Conservation (phyloP, 2,329 filamentous ascomycete species). For the Emergomyces orientalis region DNA sequence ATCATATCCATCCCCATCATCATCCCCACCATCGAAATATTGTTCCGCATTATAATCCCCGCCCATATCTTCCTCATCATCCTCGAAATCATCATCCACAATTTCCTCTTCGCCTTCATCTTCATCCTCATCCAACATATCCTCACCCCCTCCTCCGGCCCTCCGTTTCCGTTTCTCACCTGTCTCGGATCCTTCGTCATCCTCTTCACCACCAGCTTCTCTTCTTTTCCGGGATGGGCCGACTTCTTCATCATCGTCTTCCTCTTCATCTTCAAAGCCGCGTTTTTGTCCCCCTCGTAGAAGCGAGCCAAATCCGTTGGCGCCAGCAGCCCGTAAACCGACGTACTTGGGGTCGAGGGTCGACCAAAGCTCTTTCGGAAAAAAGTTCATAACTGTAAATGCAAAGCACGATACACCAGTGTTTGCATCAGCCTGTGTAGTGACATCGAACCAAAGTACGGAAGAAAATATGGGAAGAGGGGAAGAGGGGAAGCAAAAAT, state of each 20-base stretch:
- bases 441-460: background rate
- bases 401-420: background rate
- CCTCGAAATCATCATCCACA: conserved; percentile 51
- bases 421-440: background rate
- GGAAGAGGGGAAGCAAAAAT: background rate
- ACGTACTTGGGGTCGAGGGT: conserved; percentile 40
- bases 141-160: conserved; percentile 35
- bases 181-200: conserved; percentile 24
- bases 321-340: conserved; percentile 28
- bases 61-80: conserved; percentile 50
- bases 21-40: conserved; percentile 53
- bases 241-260: conserved; percentile 10
- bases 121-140: conserved; percentile 35
- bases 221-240: conserved; percentile 24
- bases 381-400: conserved; percentile 45
- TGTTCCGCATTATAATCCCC: conserved; percentile 57
- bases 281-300: conserved; percentile 23
- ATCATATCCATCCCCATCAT: conserved; percentile 46
- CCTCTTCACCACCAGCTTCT: conserved; percentile 26
- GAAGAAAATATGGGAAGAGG: background rate
- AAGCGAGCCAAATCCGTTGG: conserved; percentile 23
- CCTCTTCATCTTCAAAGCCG: conserved; percentile 38
- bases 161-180: conserved; percentile 22
- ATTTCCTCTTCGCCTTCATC: conserved; percentile 44
- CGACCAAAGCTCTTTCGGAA: conserved; percentile 50